A percentile compares a stretch with the other conserved stretches of the same genome.
Evolutionary conservation across 257 asterid genomes (phyloP).

Genomic region (Primulina tabacum): DNA sequence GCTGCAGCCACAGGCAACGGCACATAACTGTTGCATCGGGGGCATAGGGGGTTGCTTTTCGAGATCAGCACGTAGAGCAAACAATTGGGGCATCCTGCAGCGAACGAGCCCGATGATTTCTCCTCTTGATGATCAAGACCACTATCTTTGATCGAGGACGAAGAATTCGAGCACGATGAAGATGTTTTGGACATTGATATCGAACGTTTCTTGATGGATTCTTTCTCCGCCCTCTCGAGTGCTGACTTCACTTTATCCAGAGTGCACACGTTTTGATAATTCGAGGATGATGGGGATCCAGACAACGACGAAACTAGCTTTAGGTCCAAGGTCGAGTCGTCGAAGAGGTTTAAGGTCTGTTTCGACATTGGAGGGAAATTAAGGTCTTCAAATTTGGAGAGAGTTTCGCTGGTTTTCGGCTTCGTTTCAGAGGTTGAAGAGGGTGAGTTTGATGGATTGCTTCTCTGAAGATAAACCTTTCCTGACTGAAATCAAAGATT

Average conservation of each 20-base stretch:
- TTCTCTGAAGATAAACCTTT: slow-evolving; percentile 67
- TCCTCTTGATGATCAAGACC: slow-evolving; percentile 26
- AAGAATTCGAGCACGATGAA: slow-evolving; percentile 52
- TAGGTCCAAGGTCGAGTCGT: slow-evolving; percentile 49
- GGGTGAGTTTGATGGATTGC: slow-evolving; percentile 52
- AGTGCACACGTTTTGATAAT: slow-evolving; percentile 77
- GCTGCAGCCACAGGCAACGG: slow-evolving; percentile 30
- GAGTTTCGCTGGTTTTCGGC: slow-evolving; percentile 19
- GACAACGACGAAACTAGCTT: slow-evolving; percentile 49
- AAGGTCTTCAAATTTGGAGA: slow-evolving; percentile 61
- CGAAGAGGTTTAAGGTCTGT: slow-evolving; percentile 41
- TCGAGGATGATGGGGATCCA: slow-evolving; percentile 27
- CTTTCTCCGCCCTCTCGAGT: slow-evolving; percentile 71
- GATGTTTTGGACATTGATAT: slow-evolving; percentile 57
- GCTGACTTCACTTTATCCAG: slow-evolving; percentile 85
- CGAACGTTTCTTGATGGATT: slow-evolving; percentile 49
- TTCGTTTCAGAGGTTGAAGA: slow-evolving; percentile 43
- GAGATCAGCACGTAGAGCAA: slow-evolving; percentile 38
- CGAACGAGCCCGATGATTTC: slow-evolving; percentile 26
- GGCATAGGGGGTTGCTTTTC: slow-evolving; percentile 40
- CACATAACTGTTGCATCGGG: slow-evolving; percentile 35
- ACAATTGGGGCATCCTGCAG: slow-evolving; percentile 44
- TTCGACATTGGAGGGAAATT: slow-evolving; percentile 63
- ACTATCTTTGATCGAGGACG: slow-evolving; percentile 50
- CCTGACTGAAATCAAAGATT: slow-evolving; percentile 58